Evolutionary conservation across 129 eudicot genomes (phyloP).

Genomic region (Sambucus nigra): DNA sequence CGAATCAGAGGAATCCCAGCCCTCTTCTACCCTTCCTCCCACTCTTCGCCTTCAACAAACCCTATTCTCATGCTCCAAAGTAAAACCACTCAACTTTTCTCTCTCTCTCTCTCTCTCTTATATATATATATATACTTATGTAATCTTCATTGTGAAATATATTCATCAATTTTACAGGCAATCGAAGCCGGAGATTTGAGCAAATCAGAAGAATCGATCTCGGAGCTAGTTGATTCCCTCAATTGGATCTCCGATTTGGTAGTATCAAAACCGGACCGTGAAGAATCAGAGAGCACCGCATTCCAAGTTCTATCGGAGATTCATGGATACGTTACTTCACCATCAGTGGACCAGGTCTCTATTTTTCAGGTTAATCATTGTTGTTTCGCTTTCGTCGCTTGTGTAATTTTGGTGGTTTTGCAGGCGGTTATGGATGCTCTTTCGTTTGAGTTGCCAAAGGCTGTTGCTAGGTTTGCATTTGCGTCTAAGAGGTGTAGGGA

Average conservation of each 20-base stretch:
- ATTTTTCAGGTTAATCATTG: neutral
- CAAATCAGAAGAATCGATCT: conserved; percentile 32
- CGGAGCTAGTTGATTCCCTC: conserved; percentile 44
- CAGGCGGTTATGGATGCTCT: conserved; percentile 72
- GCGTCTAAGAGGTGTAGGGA: conserved; percentile 53
- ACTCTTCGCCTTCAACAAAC: conserved; percentile 41
- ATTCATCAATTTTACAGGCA: conserved; percentile 26
- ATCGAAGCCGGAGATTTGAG: conserved; percentile 42
- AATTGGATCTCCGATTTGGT: conserved; percentile 26
- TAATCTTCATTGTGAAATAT: neutral
- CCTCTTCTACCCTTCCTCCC: conserved; percentile 5
- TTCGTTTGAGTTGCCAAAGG: conserved; percentile 75
- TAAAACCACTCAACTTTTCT: conserved; percentile 13
- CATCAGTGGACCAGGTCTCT: conserved; percentile 53
- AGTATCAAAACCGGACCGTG: conserved; percentile 33
- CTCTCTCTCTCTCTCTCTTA: neutral
- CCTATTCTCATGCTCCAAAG: conserved; percentile 58
- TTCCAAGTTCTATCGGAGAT: conserved; percentile 38
- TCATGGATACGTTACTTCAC: conserved; percentile 28
- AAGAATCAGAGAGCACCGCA: conserved; percentile 25
- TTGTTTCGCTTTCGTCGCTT: neutral
- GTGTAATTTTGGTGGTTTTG: neutral
- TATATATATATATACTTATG: neutral
- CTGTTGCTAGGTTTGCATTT: conserved; percentile 54
- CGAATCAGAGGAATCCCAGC: neutral